Evolutionary conservation across 2,329 filamentous ascomycete species (phyloP), one percentile per base, ranked within the genome.

Genomic region (Colletotrichum chlorophyti): DNA sequence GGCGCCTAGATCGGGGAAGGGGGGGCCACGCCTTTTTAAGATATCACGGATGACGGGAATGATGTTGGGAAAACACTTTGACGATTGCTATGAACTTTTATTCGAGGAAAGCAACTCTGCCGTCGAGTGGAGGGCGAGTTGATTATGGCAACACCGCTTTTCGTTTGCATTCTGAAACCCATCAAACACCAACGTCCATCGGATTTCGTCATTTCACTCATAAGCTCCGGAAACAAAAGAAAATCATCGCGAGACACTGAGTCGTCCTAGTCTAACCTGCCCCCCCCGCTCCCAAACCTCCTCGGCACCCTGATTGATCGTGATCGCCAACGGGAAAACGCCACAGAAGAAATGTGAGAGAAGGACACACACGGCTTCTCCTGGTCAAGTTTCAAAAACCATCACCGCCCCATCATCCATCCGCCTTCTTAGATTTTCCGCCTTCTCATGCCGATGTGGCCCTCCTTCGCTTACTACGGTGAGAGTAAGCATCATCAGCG

Each of bases 391-490:
- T n/a, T n/a, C n/a, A n/a, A n/a, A n/a, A n/a, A n/a, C n/a, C n/a
- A n/a, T 43, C 27, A 17, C 27, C 24, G 8, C 10, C 40, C 14
- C 34, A 10, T n/a, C 46, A 11, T 41, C 27, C 14, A 47, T 35
- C 31, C 34, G 32, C 15, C 3, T 34, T 12, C 19, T 27, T 23
- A 40, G 27, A 5, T 26, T 15, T 5, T 14, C 27, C 15, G 26
- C 37, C 8, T 42, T 10, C 17, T 64, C 68, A 77, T 67, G 75
- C 70, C 6, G 75, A 78, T 38, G 72, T 74, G 21, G 74, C 75
- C 60, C 76, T 71, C 40, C 75, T 63, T 63, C 74, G 71, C 68
- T 79, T 80, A 53, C 71, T 71, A 59, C 74, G 67, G 40, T 68
- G 64, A 15, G 68, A 62, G 41, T 71, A 67, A 51, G 50, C 23